Evolutionary conservation across 2,329 filamentous ascomycete species (phyloP).

Genomic region (Colletotrichum musae): DNA sequence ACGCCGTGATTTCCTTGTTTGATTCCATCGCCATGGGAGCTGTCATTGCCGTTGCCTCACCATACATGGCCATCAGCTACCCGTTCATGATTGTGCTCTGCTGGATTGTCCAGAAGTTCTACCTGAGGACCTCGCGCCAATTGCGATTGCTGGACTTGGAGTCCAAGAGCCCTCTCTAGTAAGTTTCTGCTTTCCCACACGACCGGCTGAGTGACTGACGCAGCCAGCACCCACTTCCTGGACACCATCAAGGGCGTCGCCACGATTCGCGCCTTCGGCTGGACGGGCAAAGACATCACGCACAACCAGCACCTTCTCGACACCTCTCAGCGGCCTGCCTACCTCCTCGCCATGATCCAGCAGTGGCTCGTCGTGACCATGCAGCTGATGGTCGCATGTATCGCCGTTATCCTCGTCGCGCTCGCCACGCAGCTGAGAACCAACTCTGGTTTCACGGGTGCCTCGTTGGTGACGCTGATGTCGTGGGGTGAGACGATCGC

Average conservation of each 20-base stretch:
- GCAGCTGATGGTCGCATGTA: slow-evolving; percentile 61
- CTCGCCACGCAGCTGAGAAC: slow-evolving; percentile 58
- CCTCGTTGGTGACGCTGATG: slow-evolving; percentile 53
- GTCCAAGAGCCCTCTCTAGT: slow-evolving; percentile 68
- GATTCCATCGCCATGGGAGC: slow-evolving; percentile 55
- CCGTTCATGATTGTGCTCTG: slow-evolving; percentile 59
- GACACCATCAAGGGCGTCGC: slow-evolving; percentile 66
- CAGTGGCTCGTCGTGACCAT: slow-evolving; percentile 67
- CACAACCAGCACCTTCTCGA: slow-evolving; percentile 63
- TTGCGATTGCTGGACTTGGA: slow-evolving; percentile 70
- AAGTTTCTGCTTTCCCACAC: slow-evolving; percentile 40
- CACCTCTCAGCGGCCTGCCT: slow-evolving; percentile 67
- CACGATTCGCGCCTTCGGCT: slow-evolving; percentile 69
- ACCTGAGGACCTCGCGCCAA: slow-evolving; percentile 70
- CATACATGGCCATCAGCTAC: slow-evolving; percentile 60
- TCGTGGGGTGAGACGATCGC: slow-evolving; percentile 48
- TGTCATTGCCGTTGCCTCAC: slow-evolving; percentile 56
- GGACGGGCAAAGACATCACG: slow-evolving; percentile 59
- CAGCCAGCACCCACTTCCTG: slow-evolving; percentile 58
- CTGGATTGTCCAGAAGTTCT: slow-evolving; percentile 66
- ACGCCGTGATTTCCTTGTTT: slow-evolving; percentile 41
- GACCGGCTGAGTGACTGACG: neutral
- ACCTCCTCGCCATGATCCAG: slow-evolving; percentile 68
- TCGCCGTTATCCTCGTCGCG: slow-evolving; percentile 63
- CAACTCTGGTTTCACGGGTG: slow-evolving; percentile 52